Conservation (phyloP, 176 grass and related monocot species). For the Poa pratensis region DNA sequence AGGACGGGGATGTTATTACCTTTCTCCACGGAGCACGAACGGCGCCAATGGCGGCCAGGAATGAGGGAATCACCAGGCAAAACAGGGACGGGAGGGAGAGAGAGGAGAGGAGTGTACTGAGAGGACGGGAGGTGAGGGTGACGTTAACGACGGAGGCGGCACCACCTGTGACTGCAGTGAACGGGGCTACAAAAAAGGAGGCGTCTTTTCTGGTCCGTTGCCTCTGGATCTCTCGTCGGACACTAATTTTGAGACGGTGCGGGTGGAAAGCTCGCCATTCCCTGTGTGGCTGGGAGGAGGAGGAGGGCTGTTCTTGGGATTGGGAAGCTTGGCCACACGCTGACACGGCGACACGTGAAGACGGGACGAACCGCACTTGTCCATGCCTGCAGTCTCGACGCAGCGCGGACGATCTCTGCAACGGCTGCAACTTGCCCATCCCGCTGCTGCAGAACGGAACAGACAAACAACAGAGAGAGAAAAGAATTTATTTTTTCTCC, state of each 20-base stretch:
- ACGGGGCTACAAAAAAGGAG: constrained; percentile 33
- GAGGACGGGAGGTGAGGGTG: constrained; percentile 22
- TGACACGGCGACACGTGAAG: constrained; percentile 45
- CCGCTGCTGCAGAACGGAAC: background rate
- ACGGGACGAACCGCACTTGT: constrained; percentile 17
- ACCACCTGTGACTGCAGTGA: constrained; percentile 33
- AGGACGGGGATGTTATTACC: background rate
- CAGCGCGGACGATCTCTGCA: background rate
- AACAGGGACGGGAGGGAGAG: background rate
- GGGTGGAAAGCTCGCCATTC: background rate
- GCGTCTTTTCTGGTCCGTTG: background rate
- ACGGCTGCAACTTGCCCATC: constrained; percentile 33
- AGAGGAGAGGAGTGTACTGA: too few relatives aligned
- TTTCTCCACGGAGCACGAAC: background rate
- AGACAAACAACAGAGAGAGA: background rate
- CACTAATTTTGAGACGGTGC: constrained; percentile 37
- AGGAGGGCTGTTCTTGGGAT: background rate
- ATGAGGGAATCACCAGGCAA: background rate
- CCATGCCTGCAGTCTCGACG: constrained; percentile 16
- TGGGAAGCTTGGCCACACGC: background rate
- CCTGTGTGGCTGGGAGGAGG: constrained; percentile 37
- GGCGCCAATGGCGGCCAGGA: constrained; percentile 37
- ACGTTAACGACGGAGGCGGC: constrained; percentile 55
- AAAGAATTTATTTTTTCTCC: background rate
- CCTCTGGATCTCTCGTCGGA: background rate